Percentiles rank a stretch among this genome's conserved stretches.
These are phyloP conservation scores for Margaritispora aquatica DNA, from an alignment of 495 filamentous ascomycete genomes.

Conservation along the genomic window DNA sequence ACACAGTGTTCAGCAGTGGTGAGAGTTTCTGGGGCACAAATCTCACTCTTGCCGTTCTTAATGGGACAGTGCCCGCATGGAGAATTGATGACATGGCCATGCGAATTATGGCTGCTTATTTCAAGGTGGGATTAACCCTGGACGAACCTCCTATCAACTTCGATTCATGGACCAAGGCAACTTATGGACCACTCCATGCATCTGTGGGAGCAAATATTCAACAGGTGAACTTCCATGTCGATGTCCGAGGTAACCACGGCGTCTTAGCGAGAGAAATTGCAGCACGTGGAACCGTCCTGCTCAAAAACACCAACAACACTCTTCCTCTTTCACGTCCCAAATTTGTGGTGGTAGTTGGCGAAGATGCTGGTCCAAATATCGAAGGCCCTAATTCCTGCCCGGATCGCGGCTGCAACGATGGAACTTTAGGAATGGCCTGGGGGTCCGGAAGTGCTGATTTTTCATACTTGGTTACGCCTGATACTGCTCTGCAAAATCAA, in stretches of 20 bases:
- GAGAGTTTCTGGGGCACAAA: constrained; percentile 82
- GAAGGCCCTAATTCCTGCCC: constrained; percentile 76
- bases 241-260: constrained; percentile 73
- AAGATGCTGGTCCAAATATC: constrained; percentile 72
- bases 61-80: constrained; percentile 87
- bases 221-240: constrained; percentile 79
- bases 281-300: constrained; percentile 73
- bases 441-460: constrained; percentile 84
- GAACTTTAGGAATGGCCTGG: constrained; percentile 91
- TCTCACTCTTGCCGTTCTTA: constrained; percentile 78
- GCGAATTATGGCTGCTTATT: constrained; percentile 89
- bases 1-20: constrained; percentile 66
- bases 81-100: constrained; percentile 88
- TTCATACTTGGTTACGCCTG: constrained; percentile 85
- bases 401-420: constrained; percentile 77
- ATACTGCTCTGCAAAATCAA: constrained; percentile 75
- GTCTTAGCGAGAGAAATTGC: constrained; percentile 65
- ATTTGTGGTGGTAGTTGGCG: constrained; percentile 73
- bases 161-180: constrained; percentile 75
- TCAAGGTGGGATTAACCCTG: constrained; percentile 63
- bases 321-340: constrained; percentile 74
- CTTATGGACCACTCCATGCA: constrained; percentile 62
- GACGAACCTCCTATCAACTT: constrained; percentile 69
- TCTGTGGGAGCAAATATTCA: constrained; percentile 53
- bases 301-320: constrained; percentile 73